A percentile compares a stretch with the other conserved stretches of the same genome.
Conservation (phyloP, 345 rosid genomes). For the Populus simonii region DNA sequence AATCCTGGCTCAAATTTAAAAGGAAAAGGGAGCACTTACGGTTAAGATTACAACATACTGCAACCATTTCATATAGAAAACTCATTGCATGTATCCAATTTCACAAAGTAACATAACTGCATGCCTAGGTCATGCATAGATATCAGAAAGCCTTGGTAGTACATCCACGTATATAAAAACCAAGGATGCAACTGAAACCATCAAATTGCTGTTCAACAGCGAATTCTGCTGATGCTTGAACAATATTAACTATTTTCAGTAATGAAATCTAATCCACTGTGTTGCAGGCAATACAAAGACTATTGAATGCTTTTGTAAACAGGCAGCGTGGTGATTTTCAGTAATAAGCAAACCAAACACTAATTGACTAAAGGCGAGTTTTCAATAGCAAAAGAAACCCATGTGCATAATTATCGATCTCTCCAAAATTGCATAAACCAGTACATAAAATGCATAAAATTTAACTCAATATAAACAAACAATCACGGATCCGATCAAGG, state of each 20-base stretch:
- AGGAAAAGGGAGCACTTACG: not conserved
- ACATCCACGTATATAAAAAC: not conserved
- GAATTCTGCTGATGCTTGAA: not conserved
- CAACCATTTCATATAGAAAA: not conserved
- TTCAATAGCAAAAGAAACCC: not conserved
- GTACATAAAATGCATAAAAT: not conserved
- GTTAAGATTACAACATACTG: not conserved
- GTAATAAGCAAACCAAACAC: not conserved
- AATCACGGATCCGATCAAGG: not conserved
- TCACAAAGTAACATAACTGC: not conserved
- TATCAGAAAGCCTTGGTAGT: not conserved
- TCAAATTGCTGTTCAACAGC: not conserved
- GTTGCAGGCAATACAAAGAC: not conserved
- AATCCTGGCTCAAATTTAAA: not conserved
- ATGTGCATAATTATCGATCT: not conserved
- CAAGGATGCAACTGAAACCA: not conserved
- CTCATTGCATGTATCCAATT: not conserved
- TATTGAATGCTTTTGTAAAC: not conserved
- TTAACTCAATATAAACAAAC: not conserved
- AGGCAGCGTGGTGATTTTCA: not conserved
- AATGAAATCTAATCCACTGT: not conserved
- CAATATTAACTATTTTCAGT: not conserved
- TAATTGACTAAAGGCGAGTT: not conserved
- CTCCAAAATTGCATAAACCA: not conserved
- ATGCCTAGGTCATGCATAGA: too few relatives aligned